phyloP scores from a whole-genome alignment of 805 yeast species.

The Schwanniomyces polymorphus region DNA sequence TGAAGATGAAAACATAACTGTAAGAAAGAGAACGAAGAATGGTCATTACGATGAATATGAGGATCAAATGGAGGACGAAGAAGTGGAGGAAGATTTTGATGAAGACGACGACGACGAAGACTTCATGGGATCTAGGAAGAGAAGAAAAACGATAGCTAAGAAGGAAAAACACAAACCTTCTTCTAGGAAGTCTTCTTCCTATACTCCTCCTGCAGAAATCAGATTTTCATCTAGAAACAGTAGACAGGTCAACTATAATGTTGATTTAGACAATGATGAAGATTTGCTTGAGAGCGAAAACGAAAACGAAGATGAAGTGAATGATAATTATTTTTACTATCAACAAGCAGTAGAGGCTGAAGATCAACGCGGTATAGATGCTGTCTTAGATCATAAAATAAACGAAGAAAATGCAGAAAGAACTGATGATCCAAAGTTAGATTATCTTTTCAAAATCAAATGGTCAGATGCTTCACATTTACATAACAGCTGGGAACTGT shows the following conservation, averaged over 20 bases:
- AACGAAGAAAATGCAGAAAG: conserved; percentile 36
- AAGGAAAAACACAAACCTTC: conserved; percentile 31
- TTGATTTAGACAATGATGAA: conserved; percentile 66
- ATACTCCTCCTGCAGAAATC: conserved; percentile 40
- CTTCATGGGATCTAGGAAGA: conserved; percentile 5
- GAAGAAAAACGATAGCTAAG: conserved; percentile 23
- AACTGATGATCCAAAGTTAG: conserved; percentile 56
- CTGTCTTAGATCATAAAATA: conserved; percentile 40
- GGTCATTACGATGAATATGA: conserved; percentile 18
- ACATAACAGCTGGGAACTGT: conserved; percentile 93
- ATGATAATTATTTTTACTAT: conserved; percentile 32
- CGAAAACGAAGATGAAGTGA: conserved; percentile 36
- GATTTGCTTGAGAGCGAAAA: conserved; percentile 52
- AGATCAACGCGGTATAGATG: conserved; percentile 35
- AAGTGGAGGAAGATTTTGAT: conserved; percentile 13
- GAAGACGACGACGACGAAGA: conserved; percentile 22
- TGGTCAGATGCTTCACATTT: conserved; percentile 89
- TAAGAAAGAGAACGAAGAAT: conserved; percentile 20
- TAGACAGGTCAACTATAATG: conserved; percentile 70
- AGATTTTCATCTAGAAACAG: conserved; percentile 77
- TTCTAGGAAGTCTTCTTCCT: conserved; percentile 10
- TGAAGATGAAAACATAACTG: conserved; percentile 29
- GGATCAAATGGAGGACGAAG: conserved; percentile 8
- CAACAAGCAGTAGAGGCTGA: conserved; percentile 30
- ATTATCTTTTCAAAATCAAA: conserved; percentile 65